Evolutionary conservation across 202 grass and related monocot species (phyloP).

Genomic region (Carex arenaria): DNA sequence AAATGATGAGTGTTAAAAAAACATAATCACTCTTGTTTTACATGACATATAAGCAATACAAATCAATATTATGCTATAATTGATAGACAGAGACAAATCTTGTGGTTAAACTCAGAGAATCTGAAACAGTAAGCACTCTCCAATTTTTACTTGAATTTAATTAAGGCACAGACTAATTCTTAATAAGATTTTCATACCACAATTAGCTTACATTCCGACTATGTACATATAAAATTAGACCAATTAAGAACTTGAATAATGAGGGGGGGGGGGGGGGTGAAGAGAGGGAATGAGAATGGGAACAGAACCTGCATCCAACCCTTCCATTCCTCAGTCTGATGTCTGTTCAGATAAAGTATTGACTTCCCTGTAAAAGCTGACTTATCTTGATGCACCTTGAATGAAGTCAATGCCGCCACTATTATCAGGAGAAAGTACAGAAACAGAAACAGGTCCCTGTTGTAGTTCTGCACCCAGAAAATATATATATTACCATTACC

Average conservation of each 20-base stretch:
- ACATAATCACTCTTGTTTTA: not conserved
- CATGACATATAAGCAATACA: not conserved
- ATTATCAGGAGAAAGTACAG: conserved; percentile 99
- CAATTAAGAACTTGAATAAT: not conserved
- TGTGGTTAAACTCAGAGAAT: not conserved
- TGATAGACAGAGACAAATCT: not conserved
- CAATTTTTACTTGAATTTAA: not conserved
- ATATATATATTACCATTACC: conserved; percentile 15
- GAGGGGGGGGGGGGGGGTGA: not conserved
- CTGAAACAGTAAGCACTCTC: not conserved
- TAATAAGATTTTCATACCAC: not conserved
- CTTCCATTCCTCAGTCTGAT: conserved; percentile 99
- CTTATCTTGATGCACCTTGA: conserved; percentile 94
- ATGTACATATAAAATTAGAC: not conserved
- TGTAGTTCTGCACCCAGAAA: conserved; percentile 74
- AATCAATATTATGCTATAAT: not conserved
- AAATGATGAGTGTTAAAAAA: not conserved
- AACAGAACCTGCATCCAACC: conserved; percentile 97
- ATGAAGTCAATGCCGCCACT: conserved; percentile 90
- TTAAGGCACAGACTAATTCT: not conserved
- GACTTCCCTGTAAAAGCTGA: conserved; percentile 78
- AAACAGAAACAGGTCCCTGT: conserved; percentile 87
- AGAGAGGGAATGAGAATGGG: conserved; percentile 10
- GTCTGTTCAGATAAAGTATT: conserved; percentile 83
- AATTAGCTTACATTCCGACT: not conserved